Percentiles rank a stretch among this genome's conserved stretches.
These are phyloP conservation scores for Mucor irregularis DNA, from an alignment of 371 early-diverging fungal genomes.

Conservation along the genomic window DNA sequence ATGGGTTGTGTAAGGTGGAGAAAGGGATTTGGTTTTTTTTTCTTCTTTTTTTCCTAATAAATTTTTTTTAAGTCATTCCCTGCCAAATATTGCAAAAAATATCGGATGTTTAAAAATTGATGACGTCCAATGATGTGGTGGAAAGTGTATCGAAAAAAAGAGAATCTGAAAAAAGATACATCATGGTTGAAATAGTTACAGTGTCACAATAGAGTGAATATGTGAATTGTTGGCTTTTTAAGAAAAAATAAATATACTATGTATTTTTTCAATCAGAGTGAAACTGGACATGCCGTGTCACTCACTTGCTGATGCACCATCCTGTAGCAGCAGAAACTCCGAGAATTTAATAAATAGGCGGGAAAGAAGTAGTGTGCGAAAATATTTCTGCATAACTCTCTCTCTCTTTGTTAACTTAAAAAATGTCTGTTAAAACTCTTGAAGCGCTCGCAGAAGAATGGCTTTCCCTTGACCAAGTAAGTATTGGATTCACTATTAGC, in stretches of 20 bases:
- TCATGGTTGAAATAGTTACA: too few species aligned
- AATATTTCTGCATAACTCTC: too few species aligned
- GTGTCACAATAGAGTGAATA: too few species aligned
- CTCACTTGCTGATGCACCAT: too few species aligned
- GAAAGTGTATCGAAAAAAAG: not conserved
- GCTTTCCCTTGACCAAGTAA: constrained; percentile 76
- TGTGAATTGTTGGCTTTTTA: too few species aligned
- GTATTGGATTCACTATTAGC: not conserved
- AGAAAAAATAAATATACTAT: too few species aligned
- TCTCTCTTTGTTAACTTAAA: too few species aligned
- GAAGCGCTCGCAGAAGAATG: constrained; percentile 57
- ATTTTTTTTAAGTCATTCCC: not conserved
- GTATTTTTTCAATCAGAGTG: too few species aligned
- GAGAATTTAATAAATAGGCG: too few species aligned
- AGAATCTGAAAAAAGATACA: not conserved
- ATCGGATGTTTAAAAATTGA: constrained; percentile 2
- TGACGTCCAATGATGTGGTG: not conserved
- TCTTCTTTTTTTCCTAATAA: not conserved
- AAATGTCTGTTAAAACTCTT: constrained; percentile 18
- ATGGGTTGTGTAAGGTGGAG: constrained; percentile 3
- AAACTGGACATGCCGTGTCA: too few species aligned
- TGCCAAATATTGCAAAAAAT: not conserved
- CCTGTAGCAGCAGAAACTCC: too few species aligned
- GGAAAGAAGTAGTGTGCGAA: too few species aligned
- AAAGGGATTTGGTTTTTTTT: not conserved